Evolutionary conservation across 2,329 filamentous ascomycete species (phyloP).

Genomic region (Cyclaneusma minus): DNA sequence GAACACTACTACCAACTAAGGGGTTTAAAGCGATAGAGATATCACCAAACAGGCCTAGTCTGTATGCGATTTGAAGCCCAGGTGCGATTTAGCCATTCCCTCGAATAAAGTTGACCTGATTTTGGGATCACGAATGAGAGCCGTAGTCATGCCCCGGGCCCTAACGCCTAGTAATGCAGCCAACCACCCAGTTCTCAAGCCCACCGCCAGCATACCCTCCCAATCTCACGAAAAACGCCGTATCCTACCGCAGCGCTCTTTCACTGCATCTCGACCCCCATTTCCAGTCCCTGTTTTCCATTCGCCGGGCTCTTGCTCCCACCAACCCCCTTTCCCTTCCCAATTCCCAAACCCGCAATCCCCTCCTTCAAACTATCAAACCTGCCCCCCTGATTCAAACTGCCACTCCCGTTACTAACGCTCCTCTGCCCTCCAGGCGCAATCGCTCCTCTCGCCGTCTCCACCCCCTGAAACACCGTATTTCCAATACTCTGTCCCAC

Average conservation of each 20-base stretch:
- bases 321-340: slow-evolving; percentile 17
- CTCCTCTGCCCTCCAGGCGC: slow-evolving; percentile 10
- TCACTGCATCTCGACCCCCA: slow-evolving; percentile 36
- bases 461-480: slow-evolving; percentile 13
- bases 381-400: too few species aligned
- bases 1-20: too few species aligned
- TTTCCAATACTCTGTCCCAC: slow-evolving; percentile 3
- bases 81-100: too few species aligned
- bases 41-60: too few species aligned
- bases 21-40: too few species aligned
- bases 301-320: slow-evolving; percentile 13
- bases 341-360: slow-evolving; percentile 26
- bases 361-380: slow-evolving; percentile 27
- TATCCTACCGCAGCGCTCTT: background rate
- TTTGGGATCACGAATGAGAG: too few species aligned
- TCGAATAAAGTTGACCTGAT: too few species aligned
- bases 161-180: too few species aligned
- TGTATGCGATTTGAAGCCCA: too few species aligned
- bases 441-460: slow-evolving; percentile 10
- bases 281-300: slow-evolving; percentile 14
- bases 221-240: background rate
- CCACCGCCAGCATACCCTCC: too few species aligned
- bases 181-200: too few species aligned
- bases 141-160: too few species aligned
- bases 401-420: slow-evolving; percentile 15